Base-by-base conservation (phyloP, 2,329 filamentous ascomycete species). In the Aspergillus phoenicis region DNA sequence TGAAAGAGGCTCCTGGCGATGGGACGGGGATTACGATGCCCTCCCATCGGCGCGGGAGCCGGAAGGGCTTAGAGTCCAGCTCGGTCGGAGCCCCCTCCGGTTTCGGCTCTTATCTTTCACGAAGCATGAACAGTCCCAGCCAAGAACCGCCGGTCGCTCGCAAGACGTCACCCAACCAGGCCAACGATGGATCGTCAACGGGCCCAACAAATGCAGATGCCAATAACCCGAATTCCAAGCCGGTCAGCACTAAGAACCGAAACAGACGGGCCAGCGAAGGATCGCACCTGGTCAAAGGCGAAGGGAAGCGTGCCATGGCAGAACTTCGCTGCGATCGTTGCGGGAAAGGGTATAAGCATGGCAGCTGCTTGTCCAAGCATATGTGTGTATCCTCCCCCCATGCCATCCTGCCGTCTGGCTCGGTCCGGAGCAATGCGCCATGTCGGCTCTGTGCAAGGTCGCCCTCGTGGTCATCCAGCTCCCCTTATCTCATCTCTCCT, bases 271-370 rank as follows among this genome's bases (percentile, higher is more conserved):
- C 93, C 62, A 97, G 93, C 76, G 94, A 98, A 76, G 93, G 93
- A 64, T 91, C 94, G 68, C 88, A 90, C 70, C 83, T 94, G 64
- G 82, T 84, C 71, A 96, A 95, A 79, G 89, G 90, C 69, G 91
- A 94, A 71, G 84, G 86, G 68, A 89, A 87, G 82, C 93, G 92
- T 81, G 85, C 87, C 78, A 90, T 87, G 73, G 87, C 89, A 73
- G 94, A 98, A 78, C 87, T 99, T 76, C 92, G 91, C 80, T 99
- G 95, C 83, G 92, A 97, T 77, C 94, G 93, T 81, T 99, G 95
- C 84, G 94, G 94, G 80, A 99, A 99, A 86, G 93, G 93, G 81
- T 99, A 99, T 87, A 99, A 99, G 88, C 95, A 99, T 86, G 96
- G 93, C 88, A 98, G 95, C 84, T 99, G 95, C 88, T 88, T 99